A percentile compares a stretch with the other conserved stretches of the same genome.
phyloP scores from a whole-genome alignment of 2,329 filamentous ascomycete genomes.

The Trichoderma koningii region DNA sequence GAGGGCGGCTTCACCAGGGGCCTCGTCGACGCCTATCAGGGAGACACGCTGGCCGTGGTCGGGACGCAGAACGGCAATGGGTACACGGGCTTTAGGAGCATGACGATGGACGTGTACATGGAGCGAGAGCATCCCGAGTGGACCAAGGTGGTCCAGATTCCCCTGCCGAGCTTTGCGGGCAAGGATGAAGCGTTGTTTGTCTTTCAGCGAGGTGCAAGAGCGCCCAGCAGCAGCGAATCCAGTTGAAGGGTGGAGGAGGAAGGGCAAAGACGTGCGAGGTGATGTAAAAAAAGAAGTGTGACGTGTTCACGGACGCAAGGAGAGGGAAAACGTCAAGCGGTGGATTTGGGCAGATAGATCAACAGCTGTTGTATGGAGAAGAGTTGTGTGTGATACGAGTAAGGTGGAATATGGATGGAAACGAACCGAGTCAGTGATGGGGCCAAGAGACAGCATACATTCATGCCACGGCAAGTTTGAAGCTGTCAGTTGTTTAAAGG shows the following conservation, averaged over 20 bases:
- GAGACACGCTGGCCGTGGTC: conserved; percentile 68
- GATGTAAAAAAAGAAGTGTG: neutral
- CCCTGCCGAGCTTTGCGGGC: conserved; percentile 72
- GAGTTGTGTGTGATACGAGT: too few relatives aligned
- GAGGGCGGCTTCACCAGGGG: conserved; percentile 65
- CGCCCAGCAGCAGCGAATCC: conserved; percentile 30
- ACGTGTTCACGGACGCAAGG: conserved; percentile 13
- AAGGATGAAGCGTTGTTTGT: conserved; percentile 77
- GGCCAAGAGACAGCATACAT: too few relatives aligned
- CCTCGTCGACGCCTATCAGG: conserved; percentile 62
- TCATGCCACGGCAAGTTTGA: too few relatives aligned
- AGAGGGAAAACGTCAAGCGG: neutral
- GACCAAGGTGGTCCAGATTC: conserved; percentile 63
- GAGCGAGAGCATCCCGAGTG: conserved; percentile 57
- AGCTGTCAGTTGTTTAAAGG: too few relatives aligned
- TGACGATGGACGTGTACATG: conserved; percentile 69
- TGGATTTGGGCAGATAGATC: too few relatives aligned
- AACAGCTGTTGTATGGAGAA: neutral
- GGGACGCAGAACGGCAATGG: conserved; percentile 75
- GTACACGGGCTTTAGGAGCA: conserved; percentile 67
- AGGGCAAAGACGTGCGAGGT: neutral
- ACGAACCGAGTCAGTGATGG: too few relatives aligned
- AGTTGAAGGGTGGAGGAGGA: neutral
- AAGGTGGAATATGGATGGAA: too few relatives aligned
- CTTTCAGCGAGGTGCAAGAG: conserved; percentile 55